A percentile compares a stretch with the other conserved stretches of the same genome.
phyloP scores from a whole-genome alignment of 306 rosid species.

The Pyrus communis region DNA sequence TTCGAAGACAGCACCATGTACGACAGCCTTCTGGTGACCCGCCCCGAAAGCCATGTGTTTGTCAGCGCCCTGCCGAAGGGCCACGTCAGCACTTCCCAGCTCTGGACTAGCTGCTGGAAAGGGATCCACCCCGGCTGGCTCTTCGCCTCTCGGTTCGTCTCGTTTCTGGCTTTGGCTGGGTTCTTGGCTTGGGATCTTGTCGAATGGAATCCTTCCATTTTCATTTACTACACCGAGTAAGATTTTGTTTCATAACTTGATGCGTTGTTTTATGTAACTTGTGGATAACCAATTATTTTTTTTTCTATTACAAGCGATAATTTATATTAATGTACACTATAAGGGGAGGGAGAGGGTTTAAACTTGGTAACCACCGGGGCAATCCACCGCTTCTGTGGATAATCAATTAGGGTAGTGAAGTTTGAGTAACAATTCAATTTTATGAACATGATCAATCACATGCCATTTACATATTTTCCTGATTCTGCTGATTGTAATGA shows the following conservation, averaged over 20 bases:
- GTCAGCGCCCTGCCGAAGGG: constrained; percentile 33
- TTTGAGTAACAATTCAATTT: neutral
- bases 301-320: too few species aligned
- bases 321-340: too few species aligned
- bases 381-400: too few species aligned
- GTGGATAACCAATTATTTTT: too few species aligned
- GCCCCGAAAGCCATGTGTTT: constrained; percentile 23
- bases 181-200: constrained; percentile 39
- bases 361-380: too few species aligned
- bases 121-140: constrained; percentile 58
- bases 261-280: neutral
- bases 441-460: neutral
- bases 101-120: constrained; percentile 68
- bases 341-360: too few species aligned
- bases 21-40: constrained; percentile 41
- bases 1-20: constrained; percentile 21
- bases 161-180: constrained; percentile 30
- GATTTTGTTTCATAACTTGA: neutral
- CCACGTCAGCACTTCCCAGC: constrained; percentile 32
- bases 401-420: neutral
- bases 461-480: neutral
- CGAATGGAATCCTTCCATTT: constrained; percentile 34
- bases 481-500: neutral
- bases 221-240: constrained; percentile 71
- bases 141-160: constrained; percentile 37